These are phyloP conservation scores for Chaetomium cochliodes DNA, from an alignment of 495 filamentous ascomycete genomes.

Conservation along the genomic window DNA sequence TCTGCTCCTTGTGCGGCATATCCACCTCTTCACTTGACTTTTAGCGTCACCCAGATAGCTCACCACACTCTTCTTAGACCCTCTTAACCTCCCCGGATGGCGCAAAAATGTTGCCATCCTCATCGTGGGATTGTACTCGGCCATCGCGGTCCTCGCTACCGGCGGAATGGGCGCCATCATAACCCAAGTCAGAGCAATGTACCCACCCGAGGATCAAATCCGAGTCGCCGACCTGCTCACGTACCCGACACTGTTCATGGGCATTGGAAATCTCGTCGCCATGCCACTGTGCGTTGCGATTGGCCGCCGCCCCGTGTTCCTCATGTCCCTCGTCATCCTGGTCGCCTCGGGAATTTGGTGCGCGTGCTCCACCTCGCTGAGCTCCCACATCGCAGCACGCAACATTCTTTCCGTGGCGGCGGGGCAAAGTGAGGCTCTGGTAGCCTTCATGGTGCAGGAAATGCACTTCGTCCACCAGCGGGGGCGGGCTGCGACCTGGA, in stretches of 20 bases:
- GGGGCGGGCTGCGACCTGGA: conserved; percentile 8
- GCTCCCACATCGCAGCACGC: conserved; percentile 9
- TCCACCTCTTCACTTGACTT: no score
- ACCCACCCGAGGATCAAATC: conserved; percentile 8
- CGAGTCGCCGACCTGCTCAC: conserved; percentile 7
- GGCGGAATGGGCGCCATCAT: conserved; percentile 8
- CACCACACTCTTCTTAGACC: conserved; percentile 2
- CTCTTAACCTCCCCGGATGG: conserved; percentile 5
- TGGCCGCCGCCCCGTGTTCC: conserved; percentile 13
- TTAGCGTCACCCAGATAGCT: not conserved
- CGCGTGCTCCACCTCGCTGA: conserved; percentile 5
- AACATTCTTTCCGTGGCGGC: conserved; percentile 11
- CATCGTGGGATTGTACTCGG: conserved; percentile 2
- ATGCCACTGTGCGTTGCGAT: conserved; percentile 9
- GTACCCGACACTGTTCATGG: conserved; percentile 10
- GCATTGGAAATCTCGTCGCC: conserved; percentile 11
- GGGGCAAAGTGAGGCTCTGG: conserved; percentile 11
- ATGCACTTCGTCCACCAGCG: conserved; percentile 14
- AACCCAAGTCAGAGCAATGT: conserved; percentile 5
- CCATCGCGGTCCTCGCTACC: conserved; percentile 8
- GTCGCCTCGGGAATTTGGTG: conserved; percentile 12
- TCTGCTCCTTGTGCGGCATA: no score
- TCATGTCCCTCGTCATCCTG: conserved; percentile 6
- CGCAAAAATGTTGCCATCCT: not conserved
- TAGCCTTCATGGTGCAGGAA: conserved; percentile 12